Conservation (phyloP, 2,329 filamentous ascomycete genomes). For the Phyllosticta paracitricarpa region DNA sequence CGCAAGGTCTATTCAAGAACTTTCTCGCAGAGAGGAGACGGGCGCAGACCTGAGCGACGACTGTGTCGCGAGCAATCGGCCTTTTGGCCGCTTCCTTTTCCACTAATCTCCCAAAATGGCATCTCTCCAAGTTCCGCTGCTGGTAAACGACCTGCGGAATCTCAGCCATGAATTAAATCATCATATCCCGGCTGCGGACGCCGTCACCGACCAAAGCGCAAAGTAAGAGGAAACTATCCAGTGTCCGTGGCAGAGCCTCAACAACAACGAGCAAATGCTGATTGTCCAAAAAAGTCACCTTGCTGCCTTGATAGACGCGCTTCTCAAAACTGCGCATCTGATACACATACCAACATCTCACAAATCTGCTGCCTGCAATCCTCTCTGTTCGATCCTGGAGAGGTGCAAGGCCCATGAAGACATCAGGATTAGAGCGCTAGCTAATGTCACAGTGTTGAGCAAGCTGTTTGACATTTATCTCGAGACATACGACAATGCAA, state of each 20-base stretch:
- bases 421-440: slow-evolving; percentile 18
- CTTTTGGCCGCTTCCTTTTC: background rate
- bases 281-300: slow-evolving; percentile 19
- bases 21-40: background rate
- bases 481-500: slow-evolving; percentile 31
- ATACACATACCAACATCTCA: slow-evolving; percentile 26
- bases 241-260: background rate
- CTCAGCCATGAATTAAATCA: slow-evolving; percentile 6
- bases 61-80: background rate
- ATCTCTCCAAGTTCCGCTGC: background rate
- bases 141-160: slow-evolving; percentile 2
- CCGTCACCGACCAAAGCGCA: slow-evolving; percentile 3
- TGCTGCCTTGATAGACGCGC: slow-evolving; percentile 18
- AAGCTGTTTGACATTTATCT: slow-evolving; percentile 33
- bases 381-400: slow-evolving; percentile 36
- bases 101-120: slow-evolving; percentile 6
- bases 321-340: slow-evolving; percentile 25
- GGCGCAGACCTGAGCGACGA: background rate
- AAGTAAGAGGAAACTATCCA: slow-evolving; percentile 6
- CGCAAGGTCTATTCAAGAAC: background rate
- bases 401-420: slow-evolving; percentile 24
- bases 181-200: background rate
- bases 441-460: slow-evolving; percentile 19
- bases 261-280: slow-evolving; percentile 10
- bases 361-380: slow-evolving; percentile 38